Percentiles rank a stretch among this genome's conserved stretches.
These are phyloP conservation scores for Sphaerulina populicola DNA, from an alignment of 2,329 filamentous ascomycete species.

Conservation along the genomic window DNA sequence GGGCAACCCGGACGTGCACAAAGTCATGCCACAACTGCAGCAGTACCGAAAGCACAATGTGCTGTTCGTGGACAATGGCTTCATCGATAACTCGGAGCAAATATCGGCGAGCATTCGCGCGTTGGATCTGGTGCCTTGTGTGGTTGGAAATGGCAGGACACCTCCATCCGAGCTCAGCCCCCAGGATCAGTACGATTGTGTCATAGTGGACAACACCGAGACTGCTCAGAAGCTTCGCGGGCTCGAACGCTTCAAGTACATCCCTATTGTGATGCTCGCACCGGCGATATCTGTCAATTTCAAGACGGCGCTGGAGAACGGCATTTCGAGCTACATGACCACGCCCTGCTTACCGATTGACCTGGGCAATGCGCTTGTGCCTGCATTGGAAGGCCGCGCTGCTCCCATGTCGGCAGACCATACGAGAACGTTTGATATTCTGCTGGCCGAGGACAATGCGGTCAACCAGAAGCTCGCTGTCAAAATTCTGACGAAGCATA, in stretches of 20 bases:
- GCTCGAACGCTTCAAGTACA: constrained; percentile 94
- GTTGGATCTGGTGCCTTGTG: constrained; percentile 71
- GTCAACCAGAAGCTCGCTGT: constrained; percentile 95
- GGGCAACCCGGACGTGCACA: constrained; percentile 66
- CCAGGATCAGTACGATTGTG: constrained; percentile 77
- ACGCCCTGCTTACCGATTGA: constrained; percentile 91
- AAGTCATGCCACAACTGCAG: constrained; percentile 72
- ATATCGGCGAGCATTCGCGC: constrained; percentile 69
- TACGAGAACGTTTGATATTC: constrained; percentile 88
- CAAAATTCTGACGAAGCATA: constrained; percentile 95
- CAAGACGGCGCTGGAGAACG: constrained; percentile 86
- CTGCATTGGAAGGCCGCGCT: constrained; percentile 84
- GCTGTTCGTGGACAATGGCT: constrained; percentile 86
- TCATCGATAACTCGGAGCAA: constrained; percentile 66
- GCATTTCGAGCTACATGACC: constrained; percentile 99
- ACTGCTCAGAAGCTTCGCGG: constrained; percentile 78
- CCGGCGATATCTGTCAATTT: constrained; percentile 83
- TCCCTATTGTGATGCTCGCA: constrained; percentile 86
- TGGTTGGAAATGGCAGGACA: constrained; percentile 66
- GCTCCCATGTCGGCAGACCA: constrained; percentile 88
- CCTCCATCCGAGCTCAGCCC: constrained; percentile 44
- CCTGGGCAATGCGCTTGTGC: constrained; percentile 90
- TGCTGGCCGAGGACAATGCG: constrained; percentile 92
- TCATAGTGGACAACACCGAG: constrained; percentile 88
- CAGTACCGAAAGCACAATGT: constrained; percentile 92